Evolutionary conservation across 148 eudicot genomes (phyloP).

Genomic region (Cornus florida): DNA sequence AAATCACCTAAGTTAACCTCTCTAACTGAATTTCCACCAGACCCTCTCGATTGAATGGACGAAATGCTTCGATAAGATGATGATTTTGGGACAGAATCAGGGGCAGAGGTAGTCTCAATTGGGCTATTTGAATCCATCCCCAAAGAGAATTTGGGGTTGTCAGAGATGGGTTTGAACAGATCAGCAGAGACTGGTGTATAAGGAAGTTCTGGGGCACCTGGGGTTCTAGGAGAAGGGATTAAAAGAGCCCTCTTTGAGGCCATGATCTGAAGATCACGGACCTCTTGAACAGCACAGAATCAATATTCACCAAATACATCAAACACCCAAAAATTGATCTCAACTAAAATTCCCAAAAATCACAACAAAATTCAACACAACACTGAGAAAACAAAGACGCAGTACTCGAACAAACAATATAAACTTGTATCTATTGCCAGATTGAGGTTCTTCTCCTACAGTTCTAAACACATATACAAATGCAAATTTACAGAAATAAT

Average conservation of each 20-base stretch:
- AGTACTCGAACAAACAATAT: background rate
- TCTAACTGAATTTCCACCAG: conserved; percentile 45
- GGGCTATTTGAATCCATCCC: conserved; percentile 42
- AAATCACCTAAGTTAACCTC: conserved; percentile 62
- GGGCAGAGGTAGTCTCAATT: conserved; percentile 24
- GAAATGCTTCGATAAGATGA: conserved; percentile 52
- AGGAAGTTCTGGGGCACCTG: conserved; percentile 30
- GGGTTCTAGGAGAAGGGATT: conserved; percentile 54
- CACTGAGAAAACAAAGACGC: background rate
- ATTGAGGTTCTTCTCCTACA: background rate
- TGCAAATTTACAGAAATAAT: background rate
- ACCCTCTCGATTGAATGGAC: conserved; percentile 43
- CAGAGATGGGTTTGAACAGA: conserved; percentile 29
- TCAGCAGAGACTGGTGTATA: conserved; percentile 32
- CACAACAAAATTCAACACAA: background rate
- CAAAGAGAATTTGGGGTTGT: conserved; percentile 24
- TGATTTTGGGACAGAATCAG: conserved; percentile 33
- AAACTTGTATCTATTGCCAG: background rate
- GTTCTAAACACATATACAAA: background rate
- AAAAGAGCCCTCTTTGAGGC: conserved; percentile 44
- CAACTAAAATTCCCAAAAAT: conserved; percentile 11
- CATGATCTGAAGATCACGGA: conserved; percentile 53
- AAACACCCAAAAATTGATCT: conserved; percentile 33
- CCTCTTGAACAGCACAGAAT: conserved; percentile 32
- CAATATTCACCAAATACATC: conserved; percentile 28